Evolutionary conservation across 257 asterid genomes (phyloP).

Genomic region (Solanum lycopersicoides): DNA sequence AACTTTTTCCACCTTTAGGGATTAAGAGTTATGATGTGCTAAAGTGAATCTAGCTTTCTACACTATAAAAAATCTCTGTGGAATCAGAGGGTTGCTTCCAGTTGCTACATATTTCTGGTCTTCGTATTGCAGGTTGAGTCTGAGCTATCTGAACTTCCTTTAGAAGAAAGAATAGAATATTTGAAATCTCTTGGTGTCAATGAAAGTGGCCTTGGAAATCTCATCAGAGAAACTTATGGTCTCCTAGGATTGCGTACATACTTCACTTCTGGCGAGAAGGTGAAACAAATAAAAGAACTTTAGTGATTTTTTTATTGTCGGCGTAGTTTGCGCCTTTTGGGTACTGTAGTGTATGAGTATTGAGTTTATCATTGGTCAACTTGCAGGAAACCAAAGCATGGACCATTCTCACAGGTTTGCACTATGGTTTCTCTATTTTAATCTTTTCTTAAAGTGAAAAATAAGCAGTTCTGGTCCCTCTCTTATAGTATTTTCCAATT

Average conservation of each 20-base stretch:
- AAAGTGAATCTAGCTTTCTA: not conserved
- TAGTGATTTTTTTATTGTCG: not conserved
- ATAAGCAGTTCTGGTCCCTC: not conserved
- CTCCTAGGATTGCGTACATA: slow-evolving; percentile 89
- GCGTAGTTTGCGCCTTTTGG: not conserved
- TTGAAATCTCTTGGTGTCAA: slow-evolving; percentile 79
- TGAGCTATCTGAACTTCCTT: slow-evolving; percentile 91
- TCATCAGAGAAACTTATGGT: slow-evolving; percentile 75
- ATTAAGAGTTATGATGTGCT: not conserved
- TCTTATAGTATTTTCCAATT: not conserved
- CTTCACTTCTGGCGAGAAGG: slow-evolving; percentile 99
- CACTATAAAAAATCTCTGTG: not conserved
- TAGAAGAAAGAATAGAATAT: slow-evolving; percentile 80
- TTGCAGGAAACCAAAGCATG: slow-evolving; percentile 92
- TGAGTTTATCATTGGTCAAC: slow-evolving; percentile 1
- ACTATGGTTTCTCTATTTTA: not conserved
- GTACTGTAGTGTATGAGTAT: not conserved
- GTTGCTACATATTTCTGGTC: not conserved
- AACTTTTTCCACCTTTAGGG: not conserved
- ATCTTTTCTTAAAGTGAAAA: not conserved
- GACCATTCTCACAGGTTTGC: slow-evolving; percentile 79
- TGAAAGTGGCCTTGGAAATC: slow-evolving; percentile 93
- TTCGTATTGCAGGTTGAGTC: slow-evolving; percentile 68
- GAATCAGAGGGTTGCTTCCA: not conserved
- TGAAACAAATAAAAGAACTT: slow-evolving; percentile 8